Conservation (phyloP, 805 yeast genomes). For the Zygotorulaspora chibaensis region DNA sequence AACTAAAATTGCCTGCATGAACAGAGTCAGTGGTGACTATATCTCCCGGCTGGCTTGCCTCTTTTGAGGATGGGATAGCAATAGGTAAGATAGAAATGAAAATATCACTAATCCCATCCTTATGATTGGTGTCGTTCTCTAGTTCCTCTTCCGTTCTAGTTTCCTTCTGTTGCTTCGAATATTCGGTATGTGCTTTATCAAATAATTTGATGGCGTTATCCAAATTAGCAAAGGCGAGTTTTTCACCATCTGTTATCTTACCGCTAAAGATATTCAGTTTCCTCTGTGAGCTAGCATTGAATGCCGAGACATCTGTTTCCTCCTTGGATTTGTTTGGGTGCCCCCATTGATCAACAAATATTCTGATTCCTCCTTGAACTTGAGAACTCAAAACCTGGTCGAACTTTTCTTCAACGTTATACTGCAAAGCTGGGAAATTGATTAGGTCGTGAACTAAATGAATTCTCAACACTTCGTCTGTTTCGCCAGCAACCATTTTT, state of each 20-base stretch:
- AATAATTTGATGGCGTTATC: slow-evolving; percentile 60
- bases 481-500: slow-evolving; percentile 36
- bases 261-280: slow-evolving; percentile 73
- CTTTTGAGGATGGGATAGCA: slow-evolving; percentile 30
- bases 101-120: slow-evolving; percentile 48
- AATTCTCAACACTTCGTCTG: slow-evolving; percentile 54
- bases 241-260: slow-evolving; percentile 76
- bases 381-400: slow-evolving; percentile 59
- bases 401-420: slow-evolving; percentile 48
- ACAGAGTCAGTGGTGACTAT: slow-evolving; percentile 38
- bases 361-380: slow-evolving; percentile 72
- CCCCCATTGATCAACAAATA: slow-evolving; percentile 51
- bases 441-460: slow-evolving; percentile 65
- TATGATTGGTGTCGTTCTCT: slow-evolving; percentile 16
- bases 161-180: slow-evolving; percentile 21
- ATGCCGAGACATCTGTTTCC: background rate
- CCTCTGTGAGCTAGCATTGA: slow-evolving; percentile 25
- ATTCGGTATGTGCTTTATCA: slow-evolving; percentile 31
- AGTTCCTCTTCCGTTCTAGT: slow-evolving; percentile 19
- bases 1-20: slow-evolving; percentile 56
- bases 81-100: slow-evolving; percentile 68
- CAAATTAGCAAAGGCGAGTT: slow-evolving; percentile 80
- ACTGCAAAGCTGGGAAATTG: slow-evolving; percentile 43
- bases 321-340: slow-evolving; percentile 23
- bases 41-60: slow-evolving; percentile 20